These are phyloP conservation scores for Lichenothelia convexa DNA, from an alignment of 495 filamentous ascomycete genomes.

Conservation along the genomic window DNA sequence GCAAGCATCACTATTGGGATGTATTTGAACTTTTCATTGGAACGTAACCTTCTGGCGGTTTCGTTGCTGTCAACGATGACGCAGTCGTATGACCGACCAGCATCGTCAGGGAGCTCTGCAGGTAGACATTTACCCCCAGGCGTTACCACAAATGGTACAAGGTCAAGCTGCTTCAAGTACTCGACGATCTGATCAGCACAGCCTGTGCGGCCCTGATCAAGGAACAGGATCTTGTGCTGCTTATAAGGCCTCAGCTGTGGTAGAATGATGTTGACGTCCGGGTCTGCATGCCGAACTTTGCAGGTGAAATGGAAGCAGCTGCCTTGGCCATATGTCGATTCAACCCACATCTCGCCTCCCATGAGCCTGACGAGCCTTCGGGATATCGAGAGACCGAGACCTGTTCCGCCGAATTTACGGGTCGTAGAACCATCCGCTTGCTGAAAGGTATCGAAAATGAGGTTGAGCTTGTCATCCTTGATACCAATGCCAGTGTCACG, in stretches of 20 bases:
- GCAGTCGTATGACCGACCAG: slow-evolving; percentile 63
- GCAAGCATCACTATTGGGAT: slow-evolving; percentile 90
- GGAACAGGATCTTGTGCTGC: slow-evolving; percentile 83
- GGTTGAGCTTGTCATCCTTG: slow-evolving; percentile 81
- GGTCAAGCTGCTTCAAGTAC: slow-evolving; percentile 61
- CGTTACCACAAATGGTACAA: slow-evolving; percentile 67
- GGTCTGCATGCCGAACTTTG: slow-evolving; percentile 68
- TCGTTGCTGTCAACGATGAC: slow-evolving; percentile 93
- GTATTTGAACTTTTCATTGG: slow-evolving; percentile 90
- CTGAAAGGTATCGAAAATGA: slow-evolving; percentile 99
- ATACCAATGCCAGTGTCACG: slow-evolving; percentile 97
- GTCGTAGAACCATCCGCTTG: slow-evolving; percentile 98
- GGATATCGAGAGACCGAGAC: slow-evolving; percentile 89
- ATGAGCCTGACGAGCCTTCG: slow-evolving; percentile 91
- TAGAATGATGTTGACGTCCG: slow-evolving; percentile 61
- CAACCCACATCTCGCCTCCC: slow-evolving; percentile 96
- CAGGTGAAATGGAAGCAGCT: slow-evolving; percentile 98
- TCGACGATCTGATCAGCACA: slow-evolving; percentile 53
- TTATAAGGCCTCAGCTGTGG: slow-evolving; percentile 78
- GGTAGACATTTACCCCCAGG: slow-evolving; percentile 39
- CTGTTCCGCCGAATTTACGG: slow-evolving; percentile 89
- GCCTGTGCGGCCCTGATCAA: slow-evolving; percentile 79
- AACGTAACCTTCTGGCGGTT: slow-evolving; percentile 65
- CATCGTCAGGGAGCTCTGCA: slow-evolving; percentile 35
- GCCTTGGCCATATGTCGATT: slow-evolving; percentile 78